phyloP scores from a whole-genome alignment of 805 yeast species.

The Yamadazyma laniorum region DNA sequence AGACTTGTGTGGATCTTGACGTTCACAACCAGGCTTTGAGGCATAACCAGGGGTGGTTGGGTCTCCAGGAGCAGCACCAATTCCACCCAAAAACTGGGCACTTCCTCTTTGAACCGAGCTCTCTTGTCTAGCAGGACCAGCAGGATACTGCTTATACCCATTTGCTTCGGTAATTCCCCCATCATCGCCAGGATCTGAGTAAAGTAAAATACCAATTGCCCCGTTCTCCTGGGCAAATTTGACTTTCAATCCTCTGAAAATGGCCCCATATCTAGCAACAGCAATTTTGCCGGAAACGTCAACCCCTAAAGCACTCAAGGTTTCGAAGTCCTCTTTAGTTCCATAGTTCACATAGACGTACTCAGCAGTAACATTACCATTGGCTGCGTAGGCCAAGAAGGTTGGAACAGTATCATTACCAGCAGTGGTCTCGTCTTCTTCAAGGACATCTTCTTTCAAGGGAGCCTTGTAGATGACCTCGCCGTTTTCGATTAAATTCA shows the following conservation, averaged over 20 bases:
- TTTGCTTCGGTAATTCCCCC: conserved; percentile 50
- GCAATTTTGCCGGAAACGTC: conserved; percentile 56
- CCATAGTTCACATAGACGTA: conserved; percentile 66
- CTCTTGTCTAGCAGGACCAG: conserved; percentile 66
- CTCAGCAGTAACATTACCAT: conserved; percentile 55
- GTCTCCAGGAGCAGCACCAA: conserved; percentile 61
- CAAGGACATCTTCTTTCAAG: conserved; percentile 47
- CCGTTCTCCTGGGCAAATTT: conserved; percentile 61
- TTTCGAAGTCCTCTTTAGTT: conserved; percentile 49
- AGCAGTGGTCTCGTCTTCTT: conserved; percentile 39
- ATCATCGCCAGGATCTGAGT: conserved; percentile 61
- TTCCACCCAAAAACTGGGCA: conserved; percentile 53
- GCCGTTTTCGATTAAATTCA: conserved; percentile 34
- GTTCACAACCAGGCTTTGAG: conserved; percentile 43
- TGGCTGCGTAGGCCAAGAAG: conserved; percentile 63
- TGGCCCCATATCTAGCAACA: conserved; percentile 51
- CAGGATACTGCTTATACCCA: conserved; percentile 58
- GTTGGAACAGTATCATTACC: conserved; percentile 45
- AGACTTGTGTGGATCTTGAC: conserved; percentile 33
- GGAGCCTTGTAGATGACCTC: conserved; percentile 45
- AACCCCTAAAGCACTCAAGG: conserved; percentile 38
- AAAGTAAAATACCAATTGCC: conserved; percentile 59
- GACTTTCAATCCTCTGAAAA: conserved; percentile 56
- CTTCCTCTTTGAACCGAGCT: conserved; percentile 62
- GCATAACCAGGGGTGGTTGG: conserved; percentile 77